Evolutionary conservation across 2,329 filamentous ascomycete genomes (phyloP).

Genomic region (Neofusicoccum parvum): DNA sequence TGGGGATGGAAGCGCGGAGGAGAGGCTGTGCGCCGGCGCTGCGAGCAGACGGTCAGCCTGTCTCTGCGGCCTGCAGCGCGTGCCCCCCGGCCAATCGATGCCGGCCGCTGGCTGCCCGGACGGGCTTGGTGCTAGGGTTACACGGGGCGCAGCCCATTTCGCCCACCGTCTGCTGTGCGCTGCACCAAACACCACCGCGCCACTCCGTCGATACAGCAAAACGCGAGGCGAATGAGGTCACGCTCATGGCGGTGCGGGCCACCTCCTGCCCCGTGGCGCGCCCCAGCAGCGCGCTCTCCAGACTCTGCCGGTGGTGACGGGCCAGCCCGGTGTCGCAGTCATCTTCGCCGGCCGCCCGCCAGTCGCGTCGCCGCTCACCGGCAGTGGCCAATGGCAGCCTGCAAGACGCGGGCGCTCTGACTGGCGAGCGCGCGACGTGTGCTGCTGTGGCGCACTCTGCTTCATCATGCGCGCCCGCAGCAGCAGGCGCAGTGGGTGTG

Average conservation of each 20-base stretch:
- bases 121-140: too few species aligned
- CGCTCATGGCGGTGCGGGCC: background rate
- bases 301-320: background rate
- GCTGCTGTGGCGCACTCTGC: background rate
- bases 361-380: background rate
- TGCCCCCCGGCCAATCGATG: background rate
- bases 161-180: constrained; percentile 1
- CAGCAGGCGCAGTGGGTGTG: background rate
- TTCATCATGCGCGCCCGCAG: constrained; percentile 15
- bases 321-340: constrained; percentile 8
- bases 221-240: background rate
- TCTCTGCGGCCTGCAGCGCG: background rate
- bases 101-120: too few species aligned
- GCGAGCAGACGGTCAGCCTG: background rate
- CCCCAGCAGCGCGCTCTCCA: too few species aligned
- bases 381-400: background rate
- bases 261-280: background rate
- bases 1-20: background rate
- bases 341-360: background rate
- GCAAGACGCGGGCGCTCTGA: background rate
- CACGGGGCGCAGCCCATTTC: background rate
- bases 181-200: constrained; percentile 1
- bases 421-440: constrained; percentile 3
- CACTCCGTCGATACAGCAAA: constrained; percentile 2
- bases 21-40: constrained; percentile 14